Base-by-base conservation (phyloP, 208 protist genomes). In the Acanthamoeba royreba region DNA sequence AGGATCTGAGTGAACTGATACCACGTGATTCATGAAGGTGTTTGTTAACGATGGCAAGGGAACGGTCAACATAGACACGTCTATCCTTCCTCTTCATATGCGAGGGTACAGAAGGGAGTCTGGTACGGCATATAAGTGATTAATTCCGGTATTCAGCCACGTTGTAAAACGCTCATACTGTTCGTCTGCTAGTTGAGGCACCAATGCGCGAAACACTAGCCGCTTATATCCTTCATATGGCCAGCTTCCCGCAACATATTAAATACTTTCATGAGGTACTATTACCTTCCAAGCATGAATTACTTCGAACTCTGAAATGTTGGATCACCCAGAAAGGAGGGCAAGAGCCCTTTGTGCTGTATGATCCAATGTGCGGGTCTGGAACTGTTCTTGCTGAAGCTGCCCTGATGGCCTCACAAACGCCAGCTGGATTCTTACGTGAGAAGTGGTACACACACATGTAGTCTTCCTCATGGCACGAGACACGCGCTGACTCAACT, bases 361-460 rank as follows among this genome's bases (percentile, higher is more conserved):
- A 69, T 17, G 83, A 90, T 35, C 83, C 83, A 13, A 90, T 90
- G 83, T 90, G 83, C 38, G 83, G 83, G 19, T 90, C 83, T 52
- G 83, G 83, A 25, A 90, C 83, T 2, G 19, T 90, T n/a, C 38
- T 90, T 45, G 83, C 83, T n/a, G 83, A 90, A 52, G 83, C 83
- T 5, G 83, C 83, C 22, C 33, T 90, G 83, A 90, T 90, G 53
- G 83, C 83, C 4, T 69, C 83, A 2, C 28, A n/a, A 2, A 90
- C 83, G 4, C 52, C 83, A 28, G 17, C 83, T 31, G 83, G 25
- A 28, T 90, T 90, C 83, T 19, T 90, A 17, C 83, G 83, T 25
- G 49, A 90, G 52, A 90, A 66, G 28, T 90, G 83, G 83, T 85
- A 72, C 58, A n/a, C n/a, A 2, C 31, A 11, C 7, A n/a, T 25